Conservation (phyloP, 2,329 filamentous ascomycete genomes). For the Fusarium sp. region DNA sequence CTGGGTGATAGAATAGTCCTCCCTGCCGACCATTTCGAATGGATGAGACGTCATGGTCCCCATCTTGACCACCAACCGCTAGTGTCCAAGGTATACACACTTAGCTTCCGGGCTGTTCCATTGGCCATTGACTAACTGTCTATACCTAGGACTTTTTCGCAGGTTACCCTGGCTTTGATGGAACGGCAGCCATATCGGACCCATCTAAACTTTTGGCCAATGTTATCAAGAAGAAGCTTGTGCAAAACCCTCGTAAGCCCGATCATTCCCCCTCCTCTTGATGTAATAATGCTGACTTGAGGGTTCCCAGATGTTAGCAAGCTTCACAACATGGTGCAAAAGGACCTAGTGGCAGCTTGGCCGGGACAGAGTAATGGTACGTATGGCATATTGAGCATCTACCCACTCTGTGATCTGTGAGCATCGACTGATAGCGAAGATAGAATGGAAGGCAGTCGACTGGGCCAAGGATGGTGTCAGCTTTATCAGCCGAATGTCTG, state of each 20-base stretch:
- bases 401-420: background rate
- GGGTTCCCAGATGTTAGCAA: background rate
- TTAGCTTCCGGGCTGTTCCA: rapidly evolving
- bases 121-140: background rate
- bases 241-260: background rate
- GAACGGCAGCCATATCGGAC: background rate
- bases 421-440: background rate
- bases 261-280: too few species aligned
- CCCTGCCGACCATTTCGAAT: background rate
- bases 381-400: background rate
- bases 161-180: background rate
- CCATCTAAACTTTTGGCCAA: background rate
- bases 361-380: background rate
- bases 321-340: background rate
- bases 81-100: background rate
- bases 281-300: background rate
- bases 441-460: background rate
- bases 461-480: background rate
- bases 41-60: background rate
- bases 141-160: background rate
- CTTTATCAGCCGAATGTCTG: background rate
- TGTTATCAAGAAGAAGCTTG: background rate
- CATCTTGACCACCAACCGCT: background rate
- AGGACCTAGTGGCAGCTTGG: background rate
- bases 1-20: background rate